Base-by-base conservation (phyloP, 192 early-diverging fungal species). In the Pilobolus umbonatus region DNA sequence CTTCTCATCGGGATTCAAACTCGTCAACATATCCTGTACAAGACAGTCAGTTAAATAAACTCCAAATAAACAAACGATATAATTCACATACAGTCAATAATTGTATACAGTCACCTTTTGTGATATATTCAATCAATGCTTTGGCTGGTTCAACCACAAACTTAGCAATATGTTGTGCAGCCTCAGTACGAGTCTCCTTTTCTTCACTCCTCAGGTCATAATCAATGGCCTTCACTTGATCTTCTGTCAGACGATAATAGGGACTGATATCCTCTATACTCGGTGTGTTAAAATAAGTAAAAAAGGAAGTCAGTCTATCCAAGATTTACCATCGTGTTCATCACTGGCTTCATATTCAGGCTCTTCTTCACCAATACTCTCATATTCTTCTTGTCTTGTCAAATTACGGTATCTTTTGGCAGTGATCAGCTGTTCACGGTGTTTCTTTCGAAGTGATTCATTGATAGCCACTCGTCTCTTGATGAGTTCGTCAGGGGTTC, bases 341-440 rank as follows among this genome's bases (percentile, higher is more conserved):
- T 47, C 25, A 40, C 28, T 54, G 21, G 19, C 38, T 35, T 54
- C 52, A 15, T 31, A 21, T 11, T 21, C 2, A 0, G 52, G 52
- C 12, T 56, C 55, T 24, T 56, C 40, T 56, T 56, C 55, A 12
- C 38, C 36, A n/a, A 26, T 50, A 57, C 38, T 55, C 34, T 67
- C 64, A 15, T 50, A 49, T 31, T 64, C 56, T 61, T 75, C 66
- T 50, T 57, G 44, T 19, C 54, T 32, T 17, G 67, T 55, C 21
- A 69, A 42, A 44, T 63, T 51, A 42, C 77, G 76, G 31, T 83
- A 80, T 7, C 87, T 68, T 51, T 86, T 89, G 32, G 83, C 77
- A 57, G 82, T 85, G 45, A 87, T 79, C 11, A 86, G 61, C 43
- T 85, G 83, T 52, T 89, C 85, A 15, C 87, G 80, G 38, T 85